Percentiles rank a stretch among this genome's conserved stretches.
Conservation (phyloP, 768 basidiomycete species). For the Phanerodontia chrysosporium region DNA sequence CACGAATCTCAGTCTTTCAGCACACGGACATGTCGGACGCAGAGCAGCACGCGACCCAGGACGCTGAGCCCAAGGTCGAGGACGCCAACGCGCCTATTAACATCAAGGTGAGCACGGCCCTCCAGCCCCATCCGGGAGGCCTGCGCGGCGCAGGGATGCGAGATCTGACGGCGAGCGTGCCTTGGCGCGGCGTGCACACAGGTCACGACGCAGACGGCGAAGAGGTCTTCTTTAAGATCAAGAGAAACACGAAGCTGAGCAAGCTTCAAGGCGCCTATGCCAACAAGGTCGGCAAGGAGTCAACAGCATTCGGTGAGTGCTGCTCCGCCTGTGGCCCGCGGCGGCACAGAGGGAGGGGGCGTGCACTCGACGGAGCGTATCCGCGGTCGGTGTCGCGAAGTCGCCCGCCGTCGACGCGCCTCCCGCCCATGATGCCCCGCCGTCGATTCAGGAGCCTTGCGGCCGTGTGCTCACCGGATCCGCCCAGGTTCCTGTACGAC, state of each 20-base stretch:
- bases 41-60: constrained; percentile 29
- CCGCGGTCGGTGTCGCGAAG: background rate
- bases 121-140: background rate
- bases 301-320: constrained; percentile 72
- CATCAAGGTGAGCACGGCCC: constrained; percentile 52
- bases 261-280: constrained; percentile 94
- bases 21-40: constrained; percentile 51
- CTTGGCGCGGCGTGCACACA: constrained; percentile 24
- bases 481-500: constrained; percentile 84
- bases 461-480: background rate
- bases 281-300: constrained; percentile 91
- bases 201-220: constrained; percentile 79
- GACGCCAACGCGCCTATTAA: constrained; percentile 67
- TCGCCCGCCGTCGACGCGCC: background rate
- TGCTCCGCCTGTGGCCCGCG: constrained; percentile 10
- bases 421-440: background rate
- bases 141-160: background rate
- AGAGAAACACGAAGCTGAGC: constrained; percentile 85
- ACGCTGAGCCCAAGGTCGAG: constrained; percentile 46
- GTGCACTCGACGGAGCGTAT: background rate
- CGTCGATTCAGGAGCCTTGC: background rate
- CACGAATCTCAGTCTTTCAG: background rate
- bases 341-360: background rate
- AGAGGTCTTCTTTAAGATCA: constrained; percentile 97
- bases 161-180: background rate